A percentile compares a stretch with the other conserved stretches of the same genome.
phyloP scores from a whole-genome alignment of 345 rosid species.

The Hibiscus mutabilis region DNA sequence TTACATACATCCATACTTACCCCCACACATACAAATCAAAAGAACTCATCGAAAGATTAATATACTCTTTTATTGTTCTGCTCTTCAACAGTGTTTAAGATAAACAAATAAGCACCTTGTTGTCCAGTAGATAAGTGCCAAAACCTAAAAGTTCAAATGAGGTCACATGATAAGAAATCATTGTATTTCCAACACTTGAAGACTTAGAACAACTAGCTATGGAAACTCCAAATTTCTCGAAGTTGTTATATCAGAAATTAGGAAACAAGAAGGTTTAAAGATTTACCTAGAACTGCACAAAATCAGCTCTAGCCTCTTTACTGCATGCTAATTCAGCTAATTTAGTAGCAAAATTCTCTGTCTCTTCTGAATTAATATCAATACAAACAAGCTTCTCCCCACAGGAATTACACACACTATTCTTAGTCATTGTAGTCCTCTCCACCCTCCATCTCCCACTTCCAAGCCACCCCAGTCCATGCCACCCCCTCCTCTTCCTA shows the following conservation, averaged over 20 bases:
- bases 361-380: conserved; percentile 87
- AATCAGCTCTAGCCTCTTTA: conserved; percentile 54
- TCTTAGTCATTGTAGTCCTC: conserved; percentile 61
- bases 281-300: conserved; percentile 57
- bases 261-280: neutral
- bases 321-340: conserved; percentile 57
- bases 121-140: neutral
- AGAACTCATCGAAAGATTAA: neutral
- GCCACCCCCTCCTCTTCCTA: conserved; percentile 97
- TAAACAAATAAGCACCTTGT: neutral
- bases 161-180: neutral
- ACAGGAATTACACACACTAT: conserved; percentile 66
- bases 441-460: conserved; percentile 62
- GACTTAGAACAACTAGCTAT: neutral
- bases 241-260: neutral
- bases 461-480: conserved; percentile 95
- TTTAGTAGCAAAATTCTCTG: conserved; percentile 60
- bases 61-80: neutral
- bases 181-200: conserved; percentile 3
- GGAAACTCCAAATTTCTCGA: neutral
- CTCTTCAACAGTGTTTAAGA: neutral
- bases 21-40: neutral
- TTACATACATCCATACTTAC: neutral
- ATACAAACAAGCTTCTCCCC: conserved; percentile 81
- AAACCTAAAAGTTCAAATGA: neutral